Base-by-base conservation (phyloP, 495 filamentous ascomycete genomes). In the Penicillium daleae region DNA sequence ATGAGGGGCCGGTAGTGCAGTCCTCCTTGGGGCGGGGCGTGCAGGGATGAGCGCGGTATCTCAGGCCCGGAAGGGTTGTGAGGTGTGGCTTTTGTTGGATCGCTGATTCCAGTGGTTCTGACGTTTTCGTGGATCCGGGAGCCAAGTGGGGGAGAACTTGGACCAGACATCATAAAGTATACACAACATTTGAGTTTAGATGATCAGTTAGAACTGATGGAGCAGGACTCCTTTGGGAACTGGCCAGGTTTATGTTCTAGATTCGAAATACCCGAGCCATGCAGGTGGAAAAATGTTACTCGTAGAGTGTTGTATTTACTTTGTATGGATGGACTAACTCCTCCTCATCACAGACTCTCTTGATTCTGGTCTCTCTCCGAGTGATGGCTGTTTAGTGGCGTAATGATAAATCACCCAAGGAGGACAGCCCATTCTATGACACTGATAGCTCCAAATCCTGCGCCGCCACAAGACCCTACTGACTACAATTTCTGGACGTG, bases 381-480 rank as follows among this genome's bases (percentile, higher is more conserved):
- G 6, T 50, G 5, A 2, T 54, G 29, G 29, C 31, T 24, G 51
- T 22, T 54, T 21, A 21, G 51, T 54, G 51, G 51, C 51, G 51
- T 22, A 54, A 35, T 54, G 51, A 54, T 37, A 13, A 35, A 24
- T 54, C 51, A 54, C n/a, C 29, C n/a, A 21, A 54, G 31, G 31
- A 35, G 51, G 1, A 54, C 31, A 35, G 31, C 51, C 29, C 24
- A 1, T 31, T 46, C 15, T 22, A 37, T 12, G 5, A 8, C 12
- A 26, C 32, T 13, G 51, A 54, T 17, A 54, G 51, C 51, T 35
- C 51, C 27, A 27, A n/a, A 33, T 54, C 27, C 31, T 13, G 9
- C 42, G 19, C 9, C 4, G 19, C 42, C 40, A 24, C 19, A 7
- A 4, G 40, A 4, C n/a, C 6, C 21, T 22, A 46, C 42, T 0